Evolutionary conservation across 257 asterid genomes (phyloP), one percentile per base, ranked within the genome.

Genomic region (Linderniella brevidens): DNA sequence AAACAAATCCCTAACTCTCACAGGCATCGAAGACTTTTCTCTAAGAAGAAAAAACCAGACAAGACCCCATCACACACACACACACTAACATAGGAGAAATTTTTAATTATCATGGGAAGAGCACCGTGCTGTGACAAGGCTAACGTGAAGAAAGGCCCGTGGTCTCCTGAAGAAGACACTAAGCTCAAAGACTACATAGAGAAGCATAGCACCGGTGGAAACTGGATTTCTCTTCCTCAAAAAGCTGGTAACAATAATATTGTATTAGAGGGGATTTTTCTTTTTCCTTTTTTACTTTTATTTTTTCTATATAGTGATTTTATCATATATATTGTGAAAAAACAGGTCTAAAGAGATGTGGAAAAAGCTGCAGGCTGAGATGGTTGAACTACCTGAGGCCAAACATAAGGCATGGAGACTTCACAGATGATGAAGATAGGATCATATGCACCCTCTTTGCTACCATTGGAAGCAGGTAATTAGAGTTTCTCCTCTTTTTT

Each of bases 101-200:
- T 2, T 6, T 25, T 2, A 25, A 25, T 25, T 25, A 25, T 6
- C 32, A 25, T 74, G 88, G 88, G 88, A 12, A 78, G 88, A 57
- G 88, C 88, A 37, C 88, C 88, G 4, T 78, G 88, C 39, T 78
- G 88, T 66, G 88, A 78, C 25, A 78, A 78, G 64, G 80, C 80
- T 12, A 77, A 74, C 58, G 87, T 77, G 58, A 77, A 78, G 69
- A 78, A 63, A 37, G 87, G 87, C 20, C 88, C 88, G 46, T 78
- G 88, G 88, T 71, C 88, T 12, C 88, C 88, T 41, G 88, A 74
- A 50, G 88, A 78, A 71, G 88, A 78, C 58, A 72, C 76, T 0
- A 78, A 74, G 54, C 83, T 78, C 11, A 78, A 74, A 48, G 83
- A 71, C 35, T 78, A 61, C 48, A 71, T 78, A 8, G 72, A 75